phyloP scores from a whole-genome alignment of 768 basidiomycete genomes.

The Sporobolomyces phaffii region DNA sequence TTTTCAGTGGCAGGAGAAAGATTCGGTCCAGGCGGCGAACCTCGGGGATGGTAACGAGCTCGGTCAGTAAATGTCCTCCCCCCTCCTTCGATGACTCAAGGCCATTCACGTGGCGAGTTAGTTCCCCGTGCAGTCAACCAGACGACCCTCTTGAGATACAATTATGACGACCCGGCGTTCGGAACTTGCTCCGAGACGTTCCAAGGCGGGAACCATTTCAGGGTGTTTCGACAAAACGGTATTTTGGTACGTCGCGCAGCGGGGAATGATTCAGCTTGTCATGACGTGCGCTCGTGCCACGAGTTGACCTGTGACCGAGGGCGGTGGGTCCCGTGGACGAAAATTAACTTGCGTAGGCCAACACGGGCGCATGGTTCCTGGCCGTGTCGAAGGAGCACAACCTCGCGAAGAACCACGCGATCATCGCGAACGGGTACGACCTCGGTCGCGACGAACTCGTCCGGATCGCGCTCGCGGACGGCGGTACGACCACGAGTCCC shows the following conservation, averaged over 20 bases:
- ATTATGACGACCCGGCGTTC: constrained; percentile 71
- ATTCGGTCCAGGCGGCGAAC: not conserved
- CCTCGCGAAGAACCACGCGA: constrained; percentile 53
- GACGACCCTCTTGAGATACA: constrained; percentile 73
- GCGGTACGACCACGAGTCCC: not conserved
- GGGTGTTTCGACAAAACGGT: constrained; percentile 82
- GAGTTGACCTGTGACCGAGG: too few relatives aligned
- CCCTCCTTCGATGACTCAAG: not conserved
- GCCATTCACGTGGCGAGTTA: not conserved
- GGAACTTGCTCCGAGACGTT: constrained; percentile 82
- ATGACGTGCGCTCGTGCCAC: too few relatives aligned
- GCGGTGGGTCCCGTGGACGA: too few relatives aligned
- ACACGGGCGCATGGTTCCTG: constrained; percentile 80
- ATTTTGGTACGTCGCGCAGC: not conserved
- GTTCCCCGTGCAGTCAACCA: constrained; percentile 73
- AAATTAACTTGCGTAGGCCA: too few relatives aligned
- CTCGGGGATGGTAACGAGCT: constrained; percentile 64
- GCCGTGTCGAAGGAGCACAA: constrained; percentile 64
- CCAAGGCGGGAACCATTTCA: constrained; percentile 77
- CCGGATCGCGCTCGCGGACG: not conserved
- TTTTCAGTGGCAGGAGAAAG: not conserved
- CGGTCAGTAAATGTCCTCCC: not conserved
- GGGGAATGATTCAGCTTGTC: too few relatives aligned
- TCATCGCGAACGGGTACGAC: constrained; percentile 61
- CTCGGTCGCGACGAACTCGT: not conserved